Base-by-base conservation (phyloP, 768 basidiomycete species). In the Agaricus bisporus region DNA sequence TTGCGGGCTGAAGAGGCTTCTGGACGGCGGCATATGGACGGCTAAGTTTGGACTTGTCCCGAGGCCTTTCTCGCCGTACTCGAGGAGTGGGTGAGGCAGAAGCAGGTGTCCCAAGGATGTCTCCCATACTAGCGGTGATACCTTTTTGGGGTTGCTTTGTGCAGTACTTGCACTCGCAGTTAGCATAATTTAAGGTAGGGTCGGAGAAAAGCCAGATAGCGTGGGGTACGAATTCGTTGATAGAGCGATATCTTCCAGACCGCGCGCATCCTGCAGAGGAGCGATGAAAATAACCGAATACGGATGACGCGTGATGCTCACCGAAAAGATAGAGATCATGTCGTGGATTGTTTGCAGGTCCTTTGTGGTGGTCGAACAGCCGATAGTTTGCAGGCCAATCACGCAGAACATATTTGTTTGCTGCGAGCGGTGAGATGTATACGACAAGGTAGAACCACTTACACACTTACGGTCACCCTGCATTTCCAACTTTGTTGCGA, bases 171-270 rank as follows among this genome's bases (percentile, higher is more conserved):
- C 89, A 92, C 29, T 68, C 68, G 61, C 89, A 92, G 41, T 76
- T 76, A 2, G 64, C 61, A 42, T 73, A 74, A 56, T 76, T 65
- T 55, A 76, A 62, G 2, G 70, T 71, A 0, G 70, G 61, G 55
- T 88, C 83, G 6, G 72, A 71, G 65, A 84, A 73, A 9, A 93
- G 77, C 90, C 90, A 93, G 54, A 83, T 72, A 2, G 87, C 87
- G 60, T 94, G 91, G 4, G 90, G 89, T 44, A 86, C 78, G 64
- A 93, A 91, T 63, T 94, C 91, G 45, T 86, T 85, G n/a, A 83
- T 72, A 11, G 90, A 91, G 41, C 91, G 86, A 66, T 91, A 93
- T 32, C 72, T 70, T 39, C 64, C 65, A 51, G 71, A 78, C 28
- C 68, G 70, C 38, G 74, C 68, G 14, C 47, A 54, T 2, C 83